A percentile compares a stretch with the other conserved stretches of the same genome.
Conservation (phyloP, 495 filamentous ascomycete genomes). For the Alectoria sarmentosa region DNA sequence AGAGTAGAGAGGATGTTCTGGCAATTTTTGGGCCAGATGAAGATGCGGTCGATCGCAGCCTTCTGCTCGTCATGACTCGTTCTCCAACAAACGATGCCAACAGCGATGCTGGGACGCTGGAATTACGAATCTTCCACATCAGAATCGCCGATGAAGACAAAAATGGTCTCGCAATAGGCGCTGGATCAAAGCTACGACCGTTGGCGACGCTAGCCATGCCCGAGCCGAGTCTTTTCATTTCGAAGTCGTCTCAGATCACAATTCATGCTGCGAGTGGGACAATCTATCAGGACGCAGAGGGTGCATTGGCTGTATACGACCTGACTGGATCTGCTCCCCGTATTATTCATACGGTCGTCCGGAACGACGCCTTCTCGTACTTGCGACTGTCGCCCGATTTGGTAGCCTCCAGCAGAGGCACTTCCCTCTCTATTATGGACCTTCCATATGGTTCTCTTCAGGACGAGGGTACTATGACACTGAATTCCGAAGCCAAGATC, state of each 20-base stretch:
- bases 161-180: neutral
- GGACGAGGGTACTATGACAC: constrained; percentile 12
- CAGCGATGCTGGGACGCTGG: neutral
- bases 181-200: neutral
- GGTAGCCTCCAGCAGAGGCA: constrained; percentile 10
- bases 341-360: constrained; percentile 10
- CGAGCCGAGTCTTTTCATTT: constrained; percentile 7
- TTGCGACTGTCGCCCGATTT: constrained; percentile 21
- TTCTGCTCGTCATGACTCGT: constrained; percentile 19
- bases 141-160: neutral
- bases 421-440: constrained; percentile 18
- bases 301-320: constrained; percentile 18
- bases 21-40: constrained; percentile 13
- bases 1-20: constrained; percentile 37
- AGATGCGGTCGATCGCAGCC: constrained; percentile 1
- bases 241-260: constrained; percentile 11
- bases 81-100: neutral
- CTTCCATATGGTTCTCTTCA: constrained; percentile 20
- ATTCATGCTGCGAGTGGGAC: constrained; percentile 18
- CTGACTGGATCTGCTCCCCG: constrained; percentile 16
- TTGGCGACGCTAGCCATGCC: constrained; percentile 16
- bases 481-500: neutral
- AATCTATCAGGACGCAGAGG: constrained; percentile 18
- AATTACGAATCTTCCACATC: constrained; percentile 6
- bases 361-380: constrained; percentile 12